Evolutionary conservation across 2,329 filamentous ascomycete genomes (phyloP).

Genomic region (Pseudogymnoascus sp.): DNA sequence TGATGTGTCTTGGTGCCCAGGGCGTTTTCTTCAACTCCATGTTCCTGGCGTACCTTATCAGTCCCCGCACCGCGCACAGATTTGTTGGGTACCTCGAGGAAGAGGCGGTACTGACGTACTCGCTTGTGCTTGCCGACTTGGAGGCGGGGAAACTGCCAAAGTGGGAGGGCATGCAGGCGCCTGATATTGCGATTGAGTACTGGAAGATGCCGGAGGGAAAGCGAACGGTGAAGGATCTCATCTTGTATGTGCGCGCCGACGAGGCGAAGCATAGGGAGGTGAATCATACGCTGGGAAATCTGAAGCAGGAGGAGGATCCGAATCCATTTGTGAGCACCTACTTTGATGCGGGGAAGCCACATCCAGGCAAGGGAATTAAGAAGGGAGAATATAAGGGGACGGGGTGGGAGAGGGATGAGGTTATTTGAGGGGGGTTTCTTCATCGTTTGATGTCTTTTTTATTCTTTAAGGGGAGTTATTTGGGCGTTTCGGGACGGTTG

Average conservation of each 20-base stretch:
- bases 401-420: conserved; percentile 80
- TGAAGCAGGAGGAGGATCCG: conserved; percentile 78
- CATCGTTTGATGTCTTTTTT: background rate
- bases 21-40: conserved; percentile 95
- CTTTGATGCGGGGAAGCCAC: conserved; percentile 59
- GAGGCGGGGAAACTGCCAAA: conserved; percentile 76
- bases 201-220: conserved; percentile 88
- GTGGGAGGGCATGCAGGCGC: conserved; percentile 74
- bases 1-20: conserved; percentile 86
- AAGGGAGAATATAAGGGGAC: conserved; percentile 52
- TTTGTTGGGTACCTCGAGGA: conserved; percentile 98
- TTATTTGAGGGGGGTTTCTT: conserved; percentile 45
- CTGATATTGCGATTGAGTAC: conserved; percentile 84
- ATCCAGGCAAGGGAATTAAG: conserved; percentile 63
- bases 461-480: background rate
- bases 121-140: conserved; percentile 78
- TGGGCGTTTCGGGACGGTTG: background rate
- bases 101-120: conserved; percentile 94
- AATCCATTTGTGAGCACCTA: conserved; percentile 88
- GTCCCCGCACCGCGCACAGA: conserved; percentile 81
- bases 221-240: conserved; percentile 75
- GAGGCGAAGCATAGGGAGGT: conserved; percentile 89
- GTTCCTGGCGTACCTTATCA: conserved; percentile 82
- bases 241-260: conserved; percentile 84
- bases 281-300: conserved; percentile 88